A percentile compares a stretch with the other conserved stretches of the same genome.
phyloP scores from a whole-genome alignment of 164 flowering plant genomes.

The Chimonanthus praecox region DNA sequence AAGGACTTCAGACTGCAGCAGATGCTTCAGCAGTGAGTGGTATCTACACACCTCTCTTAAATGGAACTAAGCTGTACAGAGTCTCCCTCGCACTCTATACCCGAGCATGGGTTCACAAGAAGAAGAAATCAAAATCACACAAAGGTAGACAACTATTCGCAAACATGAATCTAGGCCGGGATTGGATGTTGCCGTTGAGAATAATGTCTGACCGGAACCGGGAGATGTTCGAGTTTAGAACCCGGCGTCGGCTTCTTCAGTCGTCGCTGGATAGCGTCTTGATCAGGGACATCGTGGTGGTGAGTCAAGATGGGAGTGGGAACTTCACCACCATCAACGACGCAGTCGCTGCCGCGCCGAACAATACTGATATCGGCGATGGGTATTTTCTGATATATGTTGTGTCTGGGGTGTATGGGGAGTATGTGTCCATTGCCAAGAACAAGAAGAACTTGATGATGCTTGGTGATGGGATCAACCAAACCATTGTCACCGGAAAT shows the following conservation, averaged over 20 bases:
- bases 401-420: constrained; percentile 39
- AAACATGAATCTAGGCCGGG: background rate
- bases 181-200: constrained; percentile 13
- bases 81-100: constrained; percentile 23
- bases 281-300: constrained; percentile 18
- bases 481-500: constrained; percentile 26
- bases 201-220: constrained; percentile 13
- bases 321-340: constrained; percentile 18
- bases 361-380: constrained; percentile 9
- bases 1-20: constrained; percentile 16
- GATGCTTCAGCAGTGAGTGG: constrained; percentile 1
- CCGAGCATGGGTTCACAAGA: constrained; percentile 16
- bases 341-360: constrained; percentile 32
- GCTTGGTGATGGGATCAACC: constrained; percentile 42
- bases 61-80: constrained; percentile 16
- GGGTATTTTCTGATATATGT: constrained; percentile 44
- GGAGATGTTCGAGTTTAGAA: constrained; percentile 7
- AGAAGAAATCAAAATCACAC: background rate
- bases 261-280: background rate
- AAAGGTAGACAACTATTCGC: constrained; percentile 2
- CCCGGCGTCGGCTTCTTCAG: constrained; percentile 5
- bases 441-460: constrained; percentile 40
- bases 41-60: constrained; percentile 12
- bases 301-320: constrained; percentile 16
- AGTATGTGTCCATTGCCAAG: constrained; percentile 37